Conservation (phyloP, 73 alveolate genomes). For the Stentor coeruleus region DNA sequence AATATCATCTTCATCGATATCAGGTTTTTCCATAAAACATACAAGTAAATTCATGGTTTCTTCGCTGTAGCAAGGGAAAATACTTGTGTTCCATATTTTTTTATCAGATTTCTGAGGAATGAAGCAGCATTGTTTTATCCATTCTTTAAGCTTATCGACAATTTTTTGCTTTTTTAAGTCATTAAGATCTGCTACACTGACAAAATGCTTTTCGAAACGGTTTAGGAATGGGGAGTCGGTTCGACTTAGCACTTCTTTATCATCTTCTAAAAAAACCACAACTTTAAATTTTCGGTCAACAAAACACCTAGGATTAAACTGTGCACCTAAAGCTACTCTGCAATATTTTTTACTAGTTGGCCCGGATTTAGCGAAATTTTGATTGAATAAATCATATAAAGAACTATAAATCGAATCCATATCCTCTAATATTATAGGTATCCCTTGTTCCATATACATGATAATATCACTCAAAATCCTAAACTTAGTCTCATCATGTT, state of each 20-base stretch:
- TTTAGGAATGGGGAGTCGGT: conserved; percentile 27
- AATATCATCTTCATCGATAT: background rate
- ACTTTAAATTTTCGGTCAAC: conserved; percentile 16
- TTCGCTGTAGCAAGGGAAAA: background rate
- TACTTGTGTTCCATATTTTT: background rate
- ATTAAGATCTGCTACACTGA: background rate
- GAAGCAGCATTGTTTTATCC: background rate
- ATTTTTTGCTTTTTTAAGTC: background rate
- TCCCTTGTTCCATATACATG: conserved; percentile 47
- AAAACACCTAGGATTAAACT: conserved; percentile 20
- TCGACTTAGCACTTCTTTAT: background rate
- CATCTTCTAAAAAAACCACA: conserved; percentile 10
- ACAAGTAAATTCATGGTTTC: background rate
- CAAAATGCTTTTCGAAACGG: conserved; percentile 25
- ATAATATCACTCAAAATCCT: conserved; percentile 46
- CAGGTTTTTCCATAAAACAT: background rate
- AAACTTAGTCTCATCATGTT: conserved; percentile 41
- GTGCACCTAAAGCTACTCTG: conserved; percentile 25
- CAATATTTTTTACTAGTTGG: conserved; percentile 18
- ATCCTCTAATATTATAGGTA: conserved; percentile 35
- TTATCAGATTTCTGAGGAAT: background rate
- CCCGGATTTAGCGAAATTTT: conserved; percentile 32
- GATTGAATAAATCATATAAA: conserved; percentile 58
- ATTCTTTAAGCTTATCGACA: too few relatives aligned
- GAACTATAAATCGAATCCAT: conserved; percentile 55